A percentile compares a stretch with the other conserved stretches of the same genome.
These are phyloP conservation scores for Boletus sp. DNA, from an alignment of 768 basidiomycete species.

Conservation along the genomic window DNA sequence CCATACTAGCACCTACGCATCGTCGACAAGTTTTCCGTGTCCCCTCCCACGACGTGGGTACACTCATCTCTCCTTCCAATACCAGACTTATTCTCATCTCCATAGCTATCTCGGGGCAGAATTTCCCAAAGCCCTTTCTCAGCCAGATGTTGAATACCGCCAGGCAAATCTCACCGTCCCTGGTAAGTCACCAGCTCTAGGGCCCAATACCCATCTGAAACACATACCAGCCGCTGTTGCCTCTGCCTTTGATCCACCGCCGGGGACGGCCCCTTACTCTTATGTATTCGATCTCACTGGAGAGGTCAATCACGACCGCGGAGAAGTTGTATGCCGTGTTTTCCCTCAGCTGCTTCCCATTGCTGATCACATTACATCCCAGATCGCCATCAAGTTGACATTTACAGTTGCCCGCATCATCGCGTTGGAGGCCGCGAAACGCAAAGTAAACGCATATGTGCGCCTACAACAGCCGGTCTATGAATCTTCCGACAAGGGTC, in stretches of 20 bases:
- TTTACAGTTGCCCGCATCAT: conserved; percentile 64
- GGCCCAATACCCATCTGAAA: conserved; percentile 11
- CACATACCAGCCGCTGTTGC: conserved; percentile 55
- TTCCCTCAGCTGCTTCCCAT: not conserved
- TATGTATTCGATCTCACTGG: conserved; percentile 87
- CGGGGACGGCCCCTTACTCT: conserved; percentile 64
- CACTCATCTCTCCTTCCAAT: conserved; percentile 12
- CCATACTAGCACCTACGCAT: conserved; percentile 57
- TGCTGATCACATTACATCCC: conserved; percentile 6
- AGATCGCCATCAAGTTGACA: conserved; percentile 80
- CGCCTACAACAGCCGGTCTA: conserved; percentile 79
- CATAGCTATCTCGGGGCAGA: conserved; percentile 73
- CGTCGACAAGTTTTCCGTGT: conserved; percentile 71
- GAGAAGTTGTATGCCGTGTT: conserved; percentile 56
- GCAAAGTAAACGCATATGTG: conserved; percentile 74
- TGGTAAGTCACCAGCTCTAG: conserved; percentile 39
- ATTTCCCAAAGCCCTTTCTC: conserved; percentile 66
- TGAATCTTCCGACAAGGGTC: conserved; percentile 63
- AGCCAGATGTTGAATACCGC: conserved; percentile 71
- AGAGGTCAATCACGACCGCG: conserved; percentile 70
- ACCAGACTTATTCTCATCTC: conserved; percentile 4
- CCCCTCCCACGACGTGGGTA: conserved; percentile 69
- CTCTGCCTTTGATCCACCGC: conserved; percentile 66
- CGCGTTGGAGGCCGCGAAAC: conserved; percentile 75
- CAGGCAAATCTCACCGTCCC: conserved; percentile 78